A percentile compares a stretch with the other conserved stretches of the same genome.
These are phyloP conservation scores for Beverwykella pulmonaria DNA, from an alignment of 495 filamentous ascomycete genomes.

Conservation along the genomic window DNA sequence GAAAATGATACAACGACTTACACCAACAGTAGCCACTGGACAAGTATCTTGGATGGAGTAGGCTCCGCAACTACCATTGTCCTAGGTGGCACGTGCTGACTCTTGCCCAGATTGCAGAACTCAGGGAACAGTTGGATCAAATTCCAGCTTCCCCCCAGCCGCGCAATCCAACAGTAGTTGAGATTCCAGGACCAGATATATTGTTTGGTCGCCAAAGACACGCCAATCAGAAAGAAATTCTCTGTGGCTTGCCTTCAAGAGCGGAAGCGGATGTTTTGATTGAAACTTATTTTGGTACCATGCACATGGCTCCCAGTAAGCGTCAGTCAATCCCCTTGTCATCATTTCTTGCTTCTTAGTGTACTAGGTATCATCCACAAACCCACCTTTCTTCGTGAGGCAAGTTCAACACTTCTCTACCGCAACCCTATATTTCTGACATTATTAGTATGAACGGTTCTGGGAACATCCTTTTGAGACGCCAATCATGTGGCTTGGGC, in stretches of 20 bases:
- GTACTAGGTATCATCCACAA: constrained; percentile 14
- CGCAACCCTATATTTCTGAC: not conserved
- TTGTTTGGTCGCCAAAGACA: constrained; percentile 22
- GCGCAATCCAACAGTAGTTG: not conserved
- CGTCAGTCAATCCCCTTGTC: not conserved
- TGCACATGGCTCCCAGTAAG: constrained; percentile 20
- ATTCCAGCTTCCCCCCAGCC: constrained; percentile 12
- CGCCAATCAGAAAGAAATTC: constrained; percentile 13
- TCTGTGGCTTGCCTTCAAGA: constrained; percentile 7
- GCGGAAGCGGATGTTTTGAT: constrained; percentile 18
- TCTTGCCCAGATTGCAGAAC: constrained; percentile 18
- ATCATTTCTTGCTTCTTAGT: not conserved
- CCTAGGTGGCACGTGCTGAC: not conserved
- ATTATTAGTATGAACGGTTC: constrained; percentile 22
- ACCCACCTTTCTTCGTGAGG: constrained; percentile 25
- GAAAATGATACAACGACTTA: constrained; percentile 20
- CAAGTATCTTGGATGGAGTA: constrained; percentile 26
- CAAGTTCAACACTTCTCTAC: not conserved
- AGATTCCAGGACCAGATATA: constrained; percentile 14
- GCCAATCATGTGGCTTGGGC: constrained; percentile 26
- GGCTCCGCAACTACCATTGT: not conserved
- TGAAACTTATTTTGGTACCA: constrained; percentile 14
- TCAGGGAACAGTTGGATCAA: constrained; percentile 19
- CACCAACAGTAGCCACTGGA: constrained; percentile 24
- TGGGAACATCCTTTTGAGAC: constrained; percentile 20